Base-by-base conservation (phyloP, 805 yeast genomes). In the Monosporozyma aquatica region DNA sequence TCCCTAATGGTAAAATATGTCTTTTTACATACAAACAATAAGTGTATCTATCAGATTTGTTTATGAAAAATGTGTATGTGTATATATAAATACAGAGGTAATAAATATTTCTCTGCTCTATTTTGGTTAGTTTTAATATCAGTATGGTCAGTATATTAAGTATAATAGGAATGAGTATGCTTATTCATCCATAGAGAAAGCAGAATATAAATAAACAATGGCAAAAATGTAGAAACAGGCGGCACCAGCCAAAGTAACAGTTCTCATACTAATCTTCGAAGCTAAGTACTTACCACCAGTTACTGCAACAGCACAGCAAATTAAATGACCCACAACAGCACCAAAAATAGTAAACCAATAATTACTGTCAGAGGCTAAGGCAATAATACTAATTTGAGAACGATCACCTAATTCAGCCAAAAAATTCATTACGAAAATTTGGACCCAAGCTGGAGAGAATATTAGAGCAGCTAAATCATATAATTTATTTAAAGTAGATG, bases 331-430 rank as follows among this genome's bases (percentile, higher is more conserved):
- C 34, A 82, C 62, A 29, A 87, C 76, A 17, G 95, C 95, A 47
- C 99, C 98, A 37, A 80, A 52, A 37, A 90, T 86, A 30, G 89
- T 95, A 51, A 72, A 71, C 89, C 92, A 80, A 66, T 87, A 92
- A 62, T 87, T 83, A 35, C 87, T 80, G 30, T 96, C 96, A 1
- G 98, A 95, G 41, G 97, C 97, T 94, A 92, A 83, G 32, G 97
- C 97, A 55, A 92, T 87, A 26, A 97, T 92, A 35, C 97, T 95
- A 43, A 92, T 87, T 67, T 92, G 99, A 10, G 97, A 87, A 56
- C 98, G 79, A 64, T 92, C 99, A 40, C 99, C 99, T 95, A 97
- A 87, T 67, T 92, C 99, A 47, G 97, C 98, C 39, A 92, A 68
- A 62, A 92, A 92, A 4, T 95, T 86, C 97, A 92, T 90, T 42